A percentile compares a stretch with the other conserved stretches of the same genome.
These are phyloP conservation scores for Cyclocybe aegerita DNA, from an alignment of 768 basidiomycete species.

Conservation along the genomic window DNA sequence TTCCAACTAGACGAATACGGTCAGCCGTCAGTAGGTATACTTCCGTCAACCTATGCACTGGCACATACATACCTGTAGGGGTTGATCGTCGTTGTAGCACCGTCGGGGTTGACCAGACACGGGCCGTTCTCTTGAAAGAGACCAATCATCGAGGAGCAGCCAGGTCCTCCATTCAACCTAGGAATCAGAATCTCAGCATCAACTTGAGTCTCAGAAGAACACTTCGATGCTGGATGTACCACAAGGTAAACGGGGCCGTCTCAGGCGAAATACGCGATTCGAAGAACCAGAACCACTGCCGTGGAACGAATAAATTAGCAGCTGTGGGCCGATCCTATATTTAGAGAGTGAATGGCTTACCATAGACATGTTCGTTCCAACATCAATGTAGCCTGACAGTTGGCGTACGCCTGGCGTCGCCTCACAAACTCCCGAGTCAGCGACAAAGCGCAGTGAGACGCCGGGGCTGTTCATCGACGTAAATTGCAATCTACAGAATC, in stretches of 20 bases:
- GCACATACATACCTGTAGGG: conserved; percentile 48
- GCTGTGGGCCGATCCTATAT: background rate
- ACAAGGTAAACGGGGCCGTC: conserved; percentile 65
- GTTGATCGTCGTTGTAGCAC: conserved; percentile 51
- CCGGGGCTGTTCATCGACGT: conserved; percentile 20
- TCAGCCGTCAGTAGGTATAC: background rate
- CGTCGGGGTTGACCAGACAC: conserved; percentile 56
- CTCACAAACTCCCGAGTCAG: conserved; percentile 64
- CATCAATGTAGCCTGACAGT: conserved; percentile 61
- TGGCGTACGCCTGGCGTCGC: conserved; percentile 61
- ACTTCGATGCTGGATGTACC: conserved; percentile 30
- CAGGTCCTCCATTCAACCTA: conserved; percentile 64
- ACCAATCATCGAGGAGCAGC: conserved; percentile 64
- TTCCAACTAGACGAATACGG: conserved; percentile 53
- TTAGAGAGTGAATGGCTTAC: conserved; percentile 25
- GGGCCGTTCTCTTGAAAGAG: conserved; percentile 74
- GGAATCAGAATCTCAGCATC: too few species aligned
- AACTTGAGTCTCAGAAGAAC: too few species aligned
- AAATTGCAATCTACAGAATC: background rate
- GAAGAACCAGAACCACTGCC: conserved; percentile 79
- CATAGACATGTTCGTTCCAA: conserved; percentile 59
- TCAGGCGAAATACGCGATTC: conserved; percentile 59
- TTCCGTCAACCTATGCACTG: background rate
- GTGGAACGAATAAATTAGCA: background rate
- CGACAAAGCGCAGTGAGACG: conserved; percentile 44